A percentile compares a stretch with the other conserved stretches of the same genome.
Conservation (phyloP, 805 yeast species). For the Yarrowia keelungensis region DNA sequence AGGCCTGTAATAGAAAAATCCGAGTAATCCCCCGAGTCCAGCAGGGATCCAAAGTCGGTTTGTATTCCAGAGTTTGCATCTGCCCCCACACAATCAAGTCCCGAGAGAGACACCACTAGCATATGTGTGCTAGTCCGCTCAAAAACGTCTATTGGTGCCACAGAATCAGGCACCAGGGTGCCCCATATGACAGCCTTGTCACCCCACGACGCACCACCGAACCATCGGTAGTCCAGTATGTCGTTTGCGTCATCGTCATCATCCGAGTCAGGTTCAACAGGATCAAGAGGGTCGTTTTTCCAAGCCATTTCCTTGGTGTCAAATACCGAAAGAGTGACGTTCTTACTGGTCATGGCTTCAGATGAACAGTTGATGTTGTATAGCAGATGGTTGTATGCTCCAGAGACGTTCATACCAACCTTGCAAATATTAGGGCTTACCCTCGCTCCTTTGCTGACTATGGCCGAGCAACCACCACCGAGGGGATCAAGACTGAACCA, state of each 20-base stretch:
- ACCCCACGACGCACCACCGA: slow-evolving; percentile 11
- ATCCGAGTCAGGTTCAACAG: not conserved
- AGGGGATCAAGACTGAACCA: not conserved
- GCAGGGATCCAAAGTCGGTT: not conserved
- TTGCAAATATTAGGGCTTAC: slow-evolving; percentile 16
- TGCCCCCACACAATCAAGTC: not conserved
- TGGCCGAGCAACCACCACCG: slow-evolving; percentile 10
- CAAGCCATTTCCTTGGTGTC: slow-evolving; percentile 17
- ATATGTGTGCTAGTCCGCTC: slow-evolving; percentile 15
- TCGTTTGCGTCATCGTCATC: slow-evolving; percentile 9
- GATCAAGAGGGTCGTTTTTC: slow-evolving; percentile 17
- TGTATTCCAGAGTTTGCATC: not conserved
- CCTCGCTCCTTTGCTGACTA: slow-evolving; percentile 6
- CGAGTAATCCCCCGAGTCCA: not conserved
- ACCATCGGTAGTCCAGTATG: slow-evolving; percentile 10
- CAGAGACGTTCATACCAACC: slow-evolving; percentile 19
- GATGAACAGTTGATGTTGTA: slow-evolving; percentile 31
- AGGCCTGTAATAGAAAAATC: slow-evolving; percentile 21
- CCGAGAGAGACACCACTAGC: slow-evolving; percentile 5
- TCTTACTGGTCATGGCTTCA: slow-evolving; percentile 17
- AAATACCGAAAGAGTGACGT: slow-evolving; percentile 21
- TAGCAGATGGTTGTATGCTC: not conserved
- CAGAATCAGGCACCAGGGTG: not conserved
- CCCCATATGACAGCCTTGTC: slow-evolving; percentile 28
- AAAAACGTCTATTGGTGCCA: slow-evolving; percentile 3